Percentiles rank a stretch among this genome's conserved stretches.
Conservation (phyloP, 768 basidiomycete species). For the Boletus rufocinnamomeus region DNA sequence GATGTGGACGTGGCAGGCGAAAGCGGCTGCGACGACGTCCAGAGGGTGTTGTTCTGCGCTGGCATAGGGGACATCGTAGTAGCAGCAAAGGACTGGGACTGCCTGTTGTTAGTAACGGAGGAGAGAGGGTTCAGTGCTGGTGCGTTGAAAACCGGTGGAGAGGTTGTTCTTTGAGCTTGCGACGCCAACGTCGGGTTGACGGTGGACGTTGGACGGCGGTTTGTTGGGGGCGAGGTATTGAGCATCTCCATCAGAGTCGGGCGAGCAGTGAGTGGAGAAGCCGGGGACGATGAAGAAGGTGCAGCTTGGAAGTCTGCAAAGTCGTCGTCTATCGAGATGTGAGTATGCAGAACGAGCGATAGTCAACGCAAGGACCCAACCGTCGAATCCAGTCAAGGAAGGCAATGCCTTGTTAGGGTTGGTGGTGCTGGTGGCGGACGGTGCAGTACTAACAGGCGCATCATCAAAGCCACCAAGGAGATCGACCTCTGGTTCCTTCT, state of each 20-base stretch:
- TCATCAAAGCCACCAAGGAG: slow-evolving; percentile 79
- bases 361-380: slow-evolving; percentile 13
- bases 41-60: slow-evolving; percentile 23
- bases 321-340: slow-evolving; percentile 63
- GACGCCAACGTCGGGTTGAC: slow-evolving; percentile 12
- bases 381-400: slow-evolving; percentile 31
- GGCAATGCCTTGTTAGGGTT: slow-evolving; percentile 36
- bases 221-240: slow-evolving; percentile 34
- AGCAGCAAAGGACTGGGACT: slow-evolving; percentile 20
- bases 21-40: slow-evolving; percentile 32
- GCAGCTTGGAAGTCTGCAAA: slow-evolving; percentile 86
- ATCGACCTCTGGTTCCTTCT: slow-evolving; percentile 60
- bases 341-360: background rate
- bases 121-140: slow-evolving; percentile 26
- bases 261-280: slow-evolving; percentile 37
- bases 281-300: slow-evolving; percentile 44
- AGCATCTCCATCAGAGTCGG: slow-evolving; percentile 53
- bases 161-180: slow-evolving; percentile 17
- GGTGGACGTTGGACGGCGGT: slow-evolving; percentile 13
- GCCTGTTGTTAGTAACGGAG: slow-evolving; percentile 28
- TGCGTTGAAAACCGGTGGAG: slow-evolving; percentile 31
- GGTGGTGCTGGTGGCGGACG: slow-evolving; percentile 6
- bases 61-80: slow-evolving; percentile 21
- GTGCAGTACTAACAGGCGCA: slow-evolving; percentile 40
- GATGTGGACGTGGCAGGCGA: slow-evolving; percentile 21